Evolutionary conservation across 345 rosid genomes (phyloP).

Genomic region (Mallotus nudiflorus): DNA sequence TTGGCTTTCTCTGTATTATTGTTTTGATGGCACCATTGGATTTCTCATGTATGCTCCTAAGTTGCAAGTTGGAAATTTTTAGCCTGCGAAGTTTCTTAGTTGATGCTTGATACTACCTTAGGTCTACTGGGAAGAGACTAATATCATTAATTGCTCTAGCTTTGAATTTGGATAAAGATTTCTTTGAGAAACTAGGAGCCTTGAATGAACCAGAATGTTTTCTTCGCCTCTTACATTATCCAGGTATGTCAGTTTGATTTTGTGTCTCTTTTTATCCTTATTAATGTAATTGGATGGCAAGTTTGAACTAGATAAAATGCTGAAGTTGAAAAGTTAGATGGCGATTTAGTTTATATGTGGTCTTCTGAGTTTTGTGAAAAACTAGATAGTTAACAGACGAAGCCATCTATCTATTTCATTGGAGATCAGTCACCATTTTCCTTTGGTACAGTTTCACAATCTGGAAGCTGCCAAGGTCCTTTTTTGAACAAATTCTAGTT

Average conservation of each 20-base stretch:
- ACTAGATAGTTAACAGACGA: too few species aligned
- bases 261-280: not conserved
- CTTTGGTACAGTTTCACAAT: not conserved
- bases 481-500: constrained; percentile 1
- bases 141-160: constrained; percentile 71
- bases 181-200: constrained; percentile 65
- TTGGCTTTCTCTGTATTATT: constrained; percentile 3
- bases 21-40: not conserved
- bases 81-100: not conserved
- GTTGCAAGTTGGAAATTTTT: not conserved
- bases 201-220: constrained; percentile 38
- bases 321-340: not conserved
- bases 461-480: not conserved
- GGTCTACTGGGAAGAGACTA: constrained; percentile 58
- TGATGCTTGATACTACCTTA: constrained; percentile 26
- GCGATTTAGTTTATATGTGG: not conserved
- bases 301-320: not conserved
- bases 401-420: too few species aligned
- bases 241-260: constrained; percentile 44
- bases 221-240: constrained; percentile 70
- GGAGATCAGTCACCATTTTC: too few species aligned
- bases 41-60: not conserved
- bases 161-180: constrained; percentile 60
- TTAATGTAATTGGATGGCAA: not conserved
- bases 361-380: not conserved